Evolutionary conservation across 257 asterid genomes (phyloP).

Genomic region (Craterostigma plantagineum): DNA sequence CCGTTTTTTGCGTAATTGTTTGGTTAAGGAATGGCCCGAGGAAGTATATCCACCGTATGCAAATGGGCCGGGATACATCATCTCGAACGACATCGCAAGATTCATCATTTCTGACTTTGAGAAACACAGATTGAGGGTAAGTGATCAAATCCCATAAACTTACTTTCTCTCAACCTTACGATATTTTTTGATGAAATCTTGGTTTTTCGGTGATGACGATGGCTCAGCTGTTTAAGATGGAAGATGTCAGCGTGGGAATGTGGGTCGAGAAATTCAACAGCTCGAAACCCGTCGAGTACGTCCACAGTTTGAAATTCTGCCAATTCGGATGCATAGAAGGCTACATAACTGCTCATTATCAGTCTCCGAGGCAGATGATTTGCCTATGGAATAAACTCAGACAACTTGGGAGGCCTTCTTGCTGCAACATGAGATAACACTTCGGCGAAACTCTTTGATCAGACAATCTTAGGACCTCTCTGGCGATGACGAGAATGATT

Average conservation of each 20-base stretch:
- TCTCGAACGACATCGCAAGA: constrained; percentile 77
- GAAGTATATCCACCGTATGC: constrained; percentile 90
- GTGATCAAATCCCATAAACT: not conserved
- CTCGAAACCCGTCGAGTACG: constrained; percentile 43
- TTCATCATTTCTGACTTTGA: constrained; percentile 50
- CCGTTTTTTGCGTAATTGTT: not conserved
- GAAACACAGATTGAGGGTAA: constrained; percentile 49
- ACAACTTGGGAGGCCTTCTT: constrained; percentile 34
- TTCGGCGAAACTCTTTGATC: not conserved
- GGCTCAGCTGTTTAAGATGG: constrained; percentile 95
- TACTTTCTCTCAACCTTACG: not conserved
- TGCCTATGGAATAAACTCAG: constrained; percentile 72
- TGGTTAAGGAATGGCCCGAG: constrained; percentile 93
- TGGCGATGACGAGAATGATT: not conserved
- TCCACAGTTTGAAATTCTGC: constrained; percentile 80
- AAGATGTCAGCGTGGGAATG: constrained; percentile 93
- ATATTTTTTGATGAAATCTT: not conserved
- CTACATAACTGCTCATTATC: constrained; percentile 75
- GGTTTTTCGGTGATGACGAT: too few species aligned
- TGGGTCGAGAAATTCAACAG: constrained; percentile 73
- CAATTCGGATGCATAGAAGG: constrained; percentile 82
- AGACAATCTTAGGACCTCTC: not conserved
- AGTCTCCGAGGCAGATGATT: constrained; percentile 84
- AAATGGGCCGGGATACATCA: constrained; percentile 89
- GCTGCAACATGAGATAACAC: constrained; percentile 77